phyloP scores from a whole-genome alignment of 257 asterid genomes.

The Solanum rostratum region DNA sequence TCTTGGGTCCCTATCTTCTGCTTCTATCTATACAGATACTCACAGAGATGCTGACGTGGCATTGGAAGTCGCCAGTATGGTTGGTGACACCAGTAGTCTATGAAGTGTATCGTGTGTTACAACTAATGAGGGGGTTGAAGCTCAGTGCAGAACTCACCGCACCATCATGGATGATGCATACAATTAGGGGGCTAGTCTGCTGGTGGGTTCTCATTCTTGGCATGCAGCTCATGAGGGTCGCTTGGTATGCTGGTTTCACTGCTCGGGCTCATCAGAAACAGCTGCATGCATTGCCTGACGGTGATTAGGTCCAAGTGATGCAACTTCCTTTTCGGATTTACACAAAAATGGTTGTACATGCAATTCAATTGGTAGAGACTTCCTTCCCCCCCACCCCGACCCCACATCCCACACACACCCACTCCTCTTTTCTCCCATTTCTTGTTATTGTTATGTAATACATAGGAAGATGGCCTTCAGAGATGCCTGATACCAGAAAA shows the following conservation, averaged over 20 bases:
- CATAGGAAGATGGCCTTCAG: background rate
- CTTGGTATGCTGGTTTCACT: conserved; percentile 90
- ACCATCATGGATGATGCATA: conserved; percentile 67
- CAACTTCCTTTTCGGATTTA: background rate
- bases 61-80: conserved; percentile 97
- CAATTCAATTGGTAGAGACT: background rate
- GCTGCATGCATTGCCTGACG: conserved; percentile 9
- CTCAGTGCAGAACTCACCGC: conserved; percentile 67
- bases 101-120: conserved; percentile 77
- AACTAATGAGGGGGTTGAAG: conserved; percentile 87
- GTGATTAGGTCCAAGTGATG: background rate
- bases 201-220: conserved; percentile 94
- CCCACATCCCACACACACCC: no score
- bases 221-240: conserved; percentile 93
- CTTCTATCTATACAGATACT: conserved; percentile 64
- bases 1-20: conserved; percentile 88
- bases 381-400: background rate
- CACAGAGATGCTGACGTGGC: conserved; percentile 95
- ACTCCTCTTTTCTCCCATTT: background rate
- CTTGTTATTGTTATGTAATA: background rate
- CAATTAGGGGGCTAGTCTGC: conserved; percentile 69
- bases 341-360: background rate
- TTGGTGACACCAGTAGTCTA: conserved; percentile 76
- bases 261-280: conserved; percentile 27
- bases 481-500: background rate